Percentiles rank a stretch among this genome's conserved stretches.
Conservation (phyloP, 2,329 filamentous ascomycete genomes). For the Fusarium domesticum region DNA sequence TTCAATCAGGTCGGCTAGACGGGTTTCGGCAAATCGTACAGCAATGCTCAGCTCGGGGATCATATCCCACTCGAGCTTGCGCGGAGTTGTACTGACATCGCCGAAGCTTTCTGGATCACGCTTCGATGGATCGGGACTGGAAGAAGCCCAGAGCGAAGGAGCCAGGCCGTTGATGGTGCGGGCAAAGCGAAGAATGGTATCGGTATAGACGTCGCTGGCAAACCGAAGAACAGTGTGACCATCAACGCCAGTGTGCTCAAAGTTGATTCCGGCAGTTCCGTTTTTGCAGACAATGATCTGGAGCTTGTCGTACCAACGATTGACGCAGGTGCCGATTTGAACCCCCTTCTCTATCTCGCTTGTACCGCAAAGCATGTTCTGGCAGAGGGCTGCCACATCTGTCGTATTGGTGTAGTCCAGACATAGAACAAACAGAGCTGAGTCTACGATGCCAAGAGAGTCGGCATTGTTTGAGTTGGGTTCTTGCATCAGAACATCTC, state of each 20-base stretch:
- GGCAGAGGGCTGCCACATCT: conserved; percentile 80
- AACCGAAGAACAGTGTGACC: conserved; percentile 96
- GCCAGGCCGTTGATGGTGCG: conserved; percentile 93
- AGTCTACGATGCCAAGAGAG: conserved; percentile 92
- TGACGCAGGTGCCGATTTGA: conserved; percentile 95
- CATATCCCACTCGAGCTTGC: conserved; percentile 98
- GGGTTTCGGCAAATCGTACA: conserved; percentile 90
- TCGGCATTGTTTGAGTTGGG: conserved; percentile 92
- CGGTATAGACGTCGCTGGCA: conserved; percentile 93
- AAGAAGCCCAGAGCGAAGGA: conserved; percentile 85
- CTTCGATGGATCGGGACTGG: conserved; percentile 88
- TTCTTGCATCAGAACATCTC: conserved; percentile 83
- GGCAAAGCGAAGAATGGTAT: conserved; percentile 94
- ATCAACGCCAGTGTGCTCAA: conserved; percentile 97
- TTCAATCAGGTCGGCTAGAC: conserved; percentile 88
- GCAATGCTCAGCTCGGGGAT: conserved; percentile 85
- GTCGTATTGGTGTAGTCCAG: conserved; percentile 87
- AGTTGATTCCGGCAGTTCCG: conserved; percentile 97
- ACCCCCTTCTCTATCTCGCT: conserved; percentile 89
- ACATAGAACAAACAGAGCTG: conserved; percentile 87
- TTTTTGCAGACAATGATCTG: conserved; percentile 99
- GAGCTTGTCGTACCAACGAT: conserved; percentile 98
- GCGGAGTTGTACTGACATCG: conserved; percentile 87
- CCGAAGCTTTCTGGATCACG: conserved; percentile 88
- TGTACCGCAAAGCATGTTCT: conserved; percentile 97